phyloP scores from a whole-genome alignment of 1,284 basidiomycete genomes.

The Sphagnurus paluster region DNA sequence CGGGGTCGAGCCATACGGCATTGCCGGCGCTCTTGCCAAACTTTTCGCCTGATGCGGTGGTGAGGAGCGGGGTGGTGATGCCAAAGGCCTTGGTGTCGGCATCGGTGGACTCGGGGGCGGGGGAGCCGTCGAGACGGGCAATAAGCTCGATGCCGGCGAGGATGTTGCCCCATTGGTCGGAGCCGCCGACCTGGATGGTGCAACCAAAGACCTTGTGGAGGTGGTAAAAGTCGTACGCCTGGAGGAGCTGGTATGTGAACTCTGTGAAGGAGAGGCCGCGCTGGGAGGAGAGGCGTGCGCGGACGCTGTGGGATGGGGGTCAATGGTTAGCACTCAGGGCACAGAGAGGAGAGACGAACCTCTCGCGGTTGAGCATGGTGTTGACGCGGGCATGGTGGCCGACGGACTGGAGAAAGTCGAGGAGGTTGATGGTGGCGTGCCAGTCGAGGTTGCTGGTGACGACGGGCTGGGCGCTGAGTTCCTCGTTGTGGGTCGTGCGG shows the following conservation, averaged over 20 bases:
- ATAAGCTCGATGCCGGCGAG: constrained; percentile 91
- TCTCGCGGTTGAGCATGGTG: constrained; percentile 90
- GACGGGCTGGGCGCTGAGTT: constrained; percentile 32
- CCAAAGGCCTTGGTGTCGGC: constrained; percentile 61
- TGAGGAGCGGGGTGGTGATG: constrained; percentile 92
- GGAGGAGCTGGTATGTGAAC: constrained; percentile 95
- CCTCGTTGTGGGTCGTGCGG: constrained; percentile 29
- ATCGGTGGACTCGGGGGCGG: constrained; percentile 13
- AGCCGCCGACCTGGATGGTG: constrained; percentile 91
- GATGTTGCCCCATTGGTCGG: constrained; percentile 99
- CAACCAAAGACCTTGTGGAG: constrained; percentile 73
- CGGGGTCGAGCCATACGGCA: constrained; percentile 86
- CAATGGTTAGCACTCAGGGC: neutral
- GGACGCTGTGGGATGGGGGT: constrained; percentile 80
- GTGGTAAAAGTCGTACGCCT: constrained; percentile 93
- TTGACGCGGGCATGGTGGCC: constrained; percentile 86
- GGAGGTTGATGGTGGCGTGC: constrained; percentile 71
- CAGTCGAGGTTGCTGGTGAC: constrained; percentile 88
- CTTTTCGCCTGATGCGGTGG: constrained; percentile 88
- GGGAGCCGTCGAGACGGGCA: constrained; percentile 43
- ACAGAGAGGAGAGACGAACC: constrained; percentile 46
- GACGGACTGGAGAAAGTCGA: constrained; percentile 85
- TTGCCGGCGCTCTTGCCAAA: constrained; percentile 98
- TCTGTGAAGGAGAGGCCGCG: constrained; percentile 95
- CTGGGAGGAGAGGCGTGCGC: constrained; percentile 75